Base-by-base conservation (phyloP, 2,329 filamentous ascomycete species). In the Cercospora zeae-maydis region DNA sequence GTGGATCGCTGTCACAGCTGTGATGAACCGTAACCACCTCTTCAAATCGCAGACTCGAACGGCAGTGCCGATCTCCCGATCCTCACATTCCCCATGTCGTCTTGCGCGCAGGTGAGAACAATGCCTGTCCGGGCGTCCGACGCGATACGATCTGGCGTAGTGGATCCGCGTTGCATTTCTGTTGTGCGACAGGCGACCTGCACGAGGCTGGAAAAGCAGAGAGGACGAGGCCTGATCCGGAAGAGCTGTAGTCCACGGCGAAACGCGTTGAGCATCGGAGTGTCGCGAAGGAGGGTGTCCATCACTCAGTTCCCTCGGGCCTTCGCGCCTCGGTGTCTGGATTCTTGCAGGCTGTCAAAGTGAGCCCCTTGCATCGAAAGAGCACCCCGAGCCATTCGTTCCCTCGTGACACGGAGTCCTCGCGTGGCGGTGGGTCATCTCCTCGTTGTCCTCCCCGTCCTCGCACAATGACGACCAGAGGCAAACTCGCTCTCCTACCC, bases 171-270 rank as follows among this genome's bases (percentile, higher is more conserved):
- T 39, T 24, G 49, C 30, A 36, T 33, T 45, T n/a, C 61, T 63
- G 61, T 47, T 52, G 61, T 63, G 52, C 34, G 21, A 63, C 61
- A 21, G 33, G 27, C 36, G 47, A 55, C 49, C 57, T 63, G 61
- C 61, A 54, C 56, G 51, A 60, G 42, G 61, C 61, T 63, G 51
- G 42, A 55, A 59, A 27, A 24, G 39, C 21, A 37, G 57, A 39
- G 30, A 34, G 21, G 33, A 31, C 57, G 37, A n/a, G 14, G 37
- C 47, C 13, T 19, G 11, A 34, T 21, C 19, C n/a, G 27, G n/a
- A 19, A 36, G 30, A 52, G 51, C 39, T 39, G 59, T 55, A 36
- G 27, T 39, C 42, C 31, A 19, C 45, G 36, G 36, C 24, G 27
- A 56, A 61, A 61, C 58, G 58, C 49, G 58, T 45, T n/a, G 14